Base-by-base conservation (phyloP, 2,329 filamentous ascomycete species). In the Dothideomycetes sp. region DNA sequence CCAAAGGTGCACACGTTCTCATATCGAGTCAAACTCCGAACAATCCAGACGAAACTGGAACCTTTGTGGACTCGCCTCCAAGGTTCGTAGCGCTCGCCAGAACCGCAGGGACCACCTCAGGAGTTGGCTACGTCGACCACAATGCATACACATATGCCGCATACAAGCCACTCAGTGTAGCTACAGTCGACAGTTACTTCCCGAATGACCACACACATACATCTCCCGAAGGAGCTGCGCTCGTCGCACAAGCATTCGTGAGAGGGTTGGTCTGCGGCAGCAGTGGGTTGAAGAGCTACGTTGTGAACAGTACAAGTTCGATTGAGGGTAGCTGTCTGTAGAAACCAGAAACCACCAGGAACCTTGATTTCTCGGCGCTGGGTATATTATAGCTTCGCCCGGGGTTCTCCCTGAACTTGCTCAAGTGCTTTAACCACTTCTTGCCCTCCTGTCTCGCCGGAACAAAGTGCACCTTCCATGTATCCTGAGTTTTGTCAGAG, bases 161-260 rank as follows among this genome's bases (percentile, higher is more conserved):
- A 30, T 77, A 70, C 52, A 52, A 68, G 52, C 59, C 61, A 11
- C 50, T 77, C 34, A 74, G 76, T 0, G 59, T 57, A 31, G 44
- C 58, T 0, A 63, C 59, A 3, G 72, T 77, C 18, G 68, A 77
- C 52, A 58, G 61, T 0, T 63, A 69, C 45, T 81, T 69, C 45
- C 72, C 75, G 0, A 64, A 65, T 15, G 76, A 79, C 48, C 76
- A 81, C 54, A 81, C 76, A 0, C 77, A 80, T 53, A 79, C 76
- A 2, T 70, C 66, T 37, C 60, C 72, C 0, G 60, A 57, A 19
- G 70, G 75, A n/a, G 75, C 77, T 1, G 62, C 73, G 43, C 58
- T 69, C 3, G 70, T 74, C 38, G 68, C 74, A 0, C 62, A 71
- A 48, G 68, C 72, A 4, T 81, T 79, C 49, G 68, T 76, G 19